Base-by-base conservation (phyloP, 2,329 filamentous ascomycete species). In the Diplodia seriata region DNA sequence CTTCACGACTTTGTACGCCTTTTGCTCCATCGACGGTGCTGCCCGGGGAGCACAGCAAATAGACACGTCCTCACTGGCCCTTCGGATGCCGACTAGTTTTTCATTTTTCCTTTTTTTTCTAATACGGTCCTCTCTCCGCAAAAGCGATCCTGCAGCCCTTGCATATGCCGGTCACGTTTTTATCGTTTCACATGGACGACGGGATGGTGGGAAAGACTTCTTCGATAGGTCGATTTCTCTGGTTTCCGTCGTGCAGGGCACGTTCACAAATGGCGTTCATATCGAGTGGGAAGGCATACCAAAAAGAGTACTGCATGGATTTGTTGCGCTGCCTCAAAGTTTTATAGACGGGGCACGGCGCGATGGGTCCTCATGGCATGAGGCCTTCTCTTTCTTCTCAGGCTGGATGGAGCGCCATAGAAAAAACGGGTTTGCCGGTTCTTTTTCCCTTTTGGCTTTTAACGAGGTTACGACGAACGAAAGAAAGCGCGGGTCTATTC, bases 1-100 rank as follows among this genome's bases (percentile, higher is more conserved):
- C 75, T 74, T 79, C 72, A 79, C 74, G 77, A 78, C 76, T 73
- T 76, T 77, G 76, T 76, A 77, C 74, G 76, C 73, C 74, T 73
- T 68, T 73, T 74, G 76, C 74, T 75, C 73, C 77, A 74, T 71
- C 71, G 74, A 75, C 38, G 72, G 74, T 78, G 78, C 78, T 80
- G 78, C 76, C 77, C 77, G 76, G 76, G 74, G 73, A 70, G 66
- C 50, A 68, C 59, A 49, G 47, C 69, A 71, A 70, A 74, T 80
- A 80, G 78, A 80, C 73, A 78, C 76, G 76, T 72, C 43, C 75
- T 77, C 77, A 74, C 75, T 74, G 75, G 74, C 74, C 75, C 62
- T 74, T 78, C 73, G 73, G 73, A 63, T 73, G 74, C 74, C 74
- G 74, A 76, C 72, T 73, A 20, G 43, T 47, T 75, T 74, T 51